Evolutionary conservation across 2,329 filamentous ascomycete genomes (phyloP).

Genomic region (Lanzia echinophila): DNA sequence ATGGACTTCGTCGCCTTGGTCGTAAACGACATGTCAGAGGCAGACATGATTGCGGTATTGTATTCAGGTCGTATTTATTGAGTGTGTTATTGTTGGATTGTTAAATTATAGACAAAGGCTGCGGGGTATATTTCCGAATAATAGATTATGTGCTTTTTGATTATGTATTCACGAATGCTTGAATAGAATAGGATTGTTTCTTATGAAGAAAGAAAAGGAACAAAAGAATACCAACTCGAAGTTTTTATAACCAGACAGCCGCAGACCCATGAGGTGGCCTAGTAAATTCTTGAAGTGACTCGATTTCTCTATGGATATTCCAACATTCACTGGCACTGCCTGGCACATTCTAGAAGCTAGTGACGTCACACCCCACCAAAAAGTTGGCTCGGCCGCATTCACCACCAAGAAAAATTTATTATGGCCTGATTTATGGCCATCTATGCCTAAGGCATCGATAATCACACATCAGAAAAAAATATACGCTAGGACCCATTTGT

Average conservation of each 20-base stretch:
- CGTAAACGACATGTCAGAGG: slow-evolving; percentile 79
- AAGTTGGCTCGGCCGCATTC: neutral
- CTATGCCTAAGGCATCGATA: neutral
- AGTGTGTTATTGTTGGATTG: neutral
- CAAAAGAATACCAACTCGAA: neutral
- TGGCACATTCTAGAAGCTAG: slow-evolving; percentile 6
- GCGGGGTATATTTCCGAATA: neutral
- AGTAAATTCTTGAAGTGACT: slow-evolving; percentile 1
- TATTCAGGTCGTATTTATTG: slow-evolving; percentile 17
- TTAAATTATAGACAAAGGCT: neutral
- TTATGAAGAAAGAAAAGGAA: neutral
- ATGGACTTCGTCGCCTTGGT: slow-evolving; percentile 87
- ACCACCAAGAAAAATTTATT: neutral
- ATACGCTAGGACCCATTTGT: slow-evolving; percentile 10
- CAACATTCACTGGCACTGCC: neutral
- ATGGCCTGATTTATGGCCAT: neutral
- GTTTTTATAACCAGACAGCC: slow-evolving; percentile 1
- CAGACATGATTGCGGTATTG: slow-evolving; percentile 48
- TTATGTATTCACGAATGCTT: neutral
- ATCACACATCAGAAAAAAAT: neutral
- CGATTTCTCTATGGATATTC: neutral
- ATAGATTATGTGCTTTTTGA: neutral
- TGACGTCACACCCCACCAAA: neutral
- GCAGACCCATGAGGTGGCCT: slow-evolving; percentile 2
- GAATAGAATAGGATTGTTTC: neutral